A percentile compares a stretch with the other conserved stretches of the same genome.
phyloP scores from a whole-genome alignment of 2,329 filamentous ascomycete genomes.

The Hypoxylon sp. region DNA sequence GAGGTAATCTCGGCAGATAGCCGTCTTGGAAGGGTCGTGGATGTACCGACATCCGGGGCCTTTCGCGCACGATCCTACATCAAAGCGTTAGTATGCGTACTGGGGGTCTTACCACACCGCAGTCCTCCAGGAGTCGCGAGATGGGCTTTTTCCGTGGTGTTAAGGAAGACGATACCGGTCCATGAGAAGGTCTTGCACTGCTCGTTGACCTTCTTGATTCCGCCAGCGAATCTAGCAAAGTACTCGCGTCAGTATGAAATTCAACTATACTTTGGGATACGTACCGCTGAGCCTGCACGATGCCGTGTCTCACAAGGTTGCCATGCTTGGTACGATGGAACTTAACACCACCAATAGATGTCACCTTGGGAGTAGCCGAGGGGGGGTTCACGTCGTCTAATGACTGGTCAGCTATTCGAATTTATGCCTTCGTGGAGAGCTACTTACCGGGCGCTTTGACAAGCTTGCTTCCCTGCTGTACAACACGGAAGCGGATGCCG shows the following conservation, averaged over 20 bases:
- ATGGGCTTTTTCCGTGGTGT: slow-evolving; percentile 53
- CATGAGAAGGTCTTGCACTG: slow-evolving; percentile 80
- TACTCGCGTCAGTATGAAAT: slow-evolving; percentile 58
- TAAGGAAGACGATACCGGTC: slow-evolving; percentile 74
- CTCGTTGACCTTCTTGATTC: slow-evolving; percentile 77
- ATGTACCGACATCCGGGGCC: slow-evolving; percentile 84
- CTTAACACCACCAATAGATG: slow-evolving; percentile 80
- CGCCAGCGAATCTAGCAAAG: slow-evolving; percentile 63
- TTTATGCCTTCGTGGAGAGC: slow-evolving; percentile 16
- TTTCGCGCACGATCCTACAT: slow-evolving; percentile 84
- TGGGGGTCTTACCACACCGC: slow-evolving; percentile 59
- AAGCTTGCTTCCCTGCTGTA: slow-evolving; percentile 86
- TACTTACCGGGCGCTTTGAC: slow-evolving; percentile 78
- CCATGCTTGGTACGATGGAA: slow-evolving; percentile 91
- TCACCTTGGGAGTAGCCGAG: slow-evolving; percentile 80
- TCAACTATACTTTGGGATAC: slow-evolving; percentile 54
- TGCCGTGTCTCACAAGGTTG: slow-evolving; percentile 84
- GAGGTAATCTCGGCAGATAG: slow-evolving; percentile 90
- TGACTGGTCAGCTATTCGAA: slow-evolving; percentile 44
- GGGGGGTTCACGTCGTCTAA: slow-evolving; percentile 72
- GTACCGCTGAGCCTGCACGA: slow-evolving; percentile 83
- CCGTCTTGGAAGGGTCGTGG: slow-evolving; percentile 89
- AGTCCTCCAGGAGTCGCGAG: slow-evolving; percentile 54
- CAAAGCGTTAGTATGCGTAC: slow-evolving; percentile 60
- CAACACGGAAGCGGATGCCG: slow-evolving; percentile 80